Percentiles rank a stretch among this genome's conserved stretches.
Conservation (phyloP, 2,329 filamentous ascomycete genomes). For the Parastagonospora nodorum region DNA sequence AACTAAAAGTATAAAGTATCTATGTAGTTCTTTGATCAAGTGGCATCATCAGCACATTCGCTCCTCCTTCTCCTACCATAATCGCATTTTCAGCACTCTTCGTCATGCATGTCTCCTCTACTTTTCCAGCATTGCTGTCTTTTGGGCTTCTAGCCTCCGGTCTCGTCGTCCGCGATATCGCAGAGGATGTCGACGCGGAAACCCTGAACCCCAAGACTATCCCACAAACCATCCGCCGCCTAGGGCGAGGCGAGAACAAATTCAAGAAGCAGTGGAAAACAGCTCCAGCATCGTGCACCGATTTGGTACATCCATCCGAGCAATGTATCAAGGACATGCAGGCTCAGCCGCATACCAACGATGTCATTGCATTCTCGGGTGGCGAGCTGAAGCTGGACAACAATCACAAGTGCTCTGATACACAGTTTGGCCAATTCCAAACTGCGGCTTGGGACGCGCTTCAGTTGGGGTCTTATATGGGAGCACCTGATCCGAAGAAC, state of each 20-base stretch:
- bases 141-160: background rate
- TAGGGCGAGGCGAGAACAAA: slow-evolving; percentile 1
- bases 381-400: slow-evolving; percentile 13
- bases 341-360: slow-evolving; percentile 10
- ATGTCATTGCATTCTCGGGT: slow-evolving; percentile 9
- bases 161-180: slow-evolving; percentile 1
- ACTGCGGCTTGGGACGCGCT: slow-evolving; percentile 13
- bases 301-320: slow-evolving; percentile 9
- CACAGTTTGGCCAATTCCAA: slow-evolving; percentile 5
- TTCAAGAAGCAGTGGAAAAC: slow-evolving; percentile 7
- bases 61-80: too few species aligned
- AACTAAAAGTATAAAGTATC: too few species aligned
- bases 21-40: too few species aligned
- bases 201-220: slow-evolving; percentile 9
- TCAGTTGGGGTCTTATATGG: slow-evolving; percentile 5
- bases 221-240: slow-evolving; percentile 7
- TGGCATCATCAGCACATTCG: too few species aligned
- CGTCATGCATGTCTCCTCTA: background rate
- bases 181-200: slow-evolving; percentile 5
- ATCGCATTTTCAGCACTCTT: too few species aligned
- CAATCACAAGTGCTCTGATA: slow-evolving; percentile 6
- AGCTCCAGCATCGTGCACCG: slow-evolving; percentile 10
- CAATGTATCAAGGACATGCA: slow-evolving; percentile 12
- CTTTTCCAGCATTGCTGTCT: background rate
- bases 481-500: slow-evolving; percentile 9